A percentile compares a stretch with the other conserved stretches of the same genome.
Evolutionary conservation across 140 eudicot genomes (phyloP).

Genomic region (Cichorium intybus): DNA sequence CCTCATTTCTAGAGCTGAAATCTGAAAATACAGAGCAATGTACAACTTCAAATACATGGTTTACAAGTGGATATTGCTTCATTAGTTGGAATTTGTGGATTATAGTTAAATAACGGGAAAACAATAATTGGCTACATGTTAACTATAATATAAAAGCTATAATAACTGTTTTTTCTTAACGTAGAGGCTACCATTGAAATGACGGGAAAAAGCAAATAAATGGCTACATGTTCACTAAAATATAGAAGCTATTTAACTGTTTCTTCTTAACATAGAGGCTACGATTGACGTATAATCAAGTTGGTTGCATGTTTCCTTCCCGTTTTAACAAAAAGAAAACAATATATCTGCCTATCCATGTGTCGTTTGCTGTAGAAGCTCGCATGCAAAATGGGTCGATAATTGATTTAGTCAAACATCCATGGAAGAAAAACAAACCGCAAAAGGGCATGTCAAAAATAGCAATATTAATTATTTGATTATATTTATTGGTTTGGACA

Average conservation of each 20-base stretch:
- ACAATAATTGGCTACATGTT: no score
- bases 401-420: slow-evolving; percentile 13
- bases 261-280: no score
- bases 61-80: not conserved
- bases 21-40: not conserved
- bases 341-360: slow-evolving; percentile 4
- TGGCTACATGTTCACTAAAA: not conserved
- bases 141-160: no score
- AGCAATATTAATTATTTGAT: not conserved
- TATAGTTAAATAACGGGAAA: not conserved
- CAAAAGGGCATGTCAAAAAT: slow-evolving; percentile 5
- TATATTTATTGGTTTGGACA: not conserved
- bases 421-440: slow-evolving; percentile 18
- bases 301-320: no score
- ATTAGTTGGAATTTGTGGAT: not conserved
- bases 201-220: no score
- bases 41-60: not conserved
- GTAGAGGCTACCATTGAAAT: not conserved
- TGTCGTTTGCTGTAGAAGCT: not conserved
- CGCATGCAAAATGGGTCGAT: not conserved
- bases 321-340: no score
- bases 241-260: no score
- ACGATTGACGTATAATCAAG: no score
- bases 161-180: not conserved
- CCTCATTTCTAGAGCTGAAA: not conserved